Conservation (phyloP, 495 filamentous ascomycete species). For the Penicillium lividum region DNA sequence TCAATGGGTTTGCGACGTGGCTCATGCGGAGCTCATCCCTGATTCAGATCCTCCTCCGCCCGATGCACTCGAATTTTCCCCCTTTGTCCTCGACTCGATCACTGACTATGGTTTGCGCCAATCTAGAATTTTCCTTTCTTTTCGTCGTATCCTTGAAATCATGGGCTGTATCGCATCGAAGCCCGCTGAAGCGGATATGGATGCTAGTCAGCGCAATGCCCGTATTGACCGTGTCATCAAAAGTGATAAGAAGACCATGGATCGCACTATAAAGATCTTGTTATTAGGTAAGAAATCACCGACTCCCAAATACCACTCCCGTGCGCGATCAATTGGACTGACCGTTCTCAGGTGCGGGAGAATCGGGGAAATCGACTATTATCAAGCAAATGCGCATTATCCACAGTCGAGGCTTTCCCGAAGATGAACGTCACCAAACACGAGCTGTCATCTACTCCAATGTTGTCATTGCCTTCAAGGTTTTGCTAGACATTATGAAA, state of each 20-base stretch:
- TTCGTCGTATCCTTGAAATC: slow-evolving; percentile 12
- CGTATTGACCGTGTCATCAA: slow-evolving; percentile 77
- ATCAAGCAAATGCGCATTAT: slow-evolving; percentile 99
- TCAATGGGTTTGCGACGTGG: slow-evolving; percentile 3
- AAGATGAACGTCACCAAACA: slow-evolving; percentile 88
- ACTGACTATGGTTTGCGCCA: not conserved
- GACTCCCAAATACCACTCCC: not conserved
- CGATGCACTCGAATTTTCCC: not conserved
- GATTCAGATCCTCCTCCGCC: slow-evolving; percentile 25
- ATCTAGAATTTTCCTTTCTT: not conserved
- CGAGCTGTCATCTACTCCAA: slow-evolving; percentile 94
- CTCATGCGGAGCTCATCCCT: slow-evolving; percentile 30
- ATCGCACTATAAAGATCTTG: slow-evolving; percentile 80
- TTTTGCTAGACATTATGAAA: slow-evolving; percentile 92
- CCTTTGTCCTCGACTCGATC: not conserved
- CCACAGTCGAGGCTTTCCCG: slow-evolving; percentile 87
- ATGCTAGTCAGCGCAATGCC: slow-evolving; percentile 44
- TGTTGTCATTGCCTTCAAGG: slow-evolving; percentile 82
- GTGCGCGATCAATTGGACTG: slow-evolving; percentile 12
- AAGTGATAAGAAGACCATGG: slow-evolving; percentile 77
- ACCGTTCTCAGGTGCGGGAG: slow-evolving; percentile 73
- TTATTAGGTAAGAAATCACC: slow-evolving; percentile 61
- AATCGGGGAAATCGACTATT: slow-evolving; percentile 97
- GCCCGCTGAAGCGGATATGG: slow-evolving; percentile 43
- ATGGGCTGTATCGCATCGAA: slow-evolving; percentile 51